Evolutionary conservation across 306 rosid genomes (phyloP).

Genomic region (Lathyrus sativus): DNA sequence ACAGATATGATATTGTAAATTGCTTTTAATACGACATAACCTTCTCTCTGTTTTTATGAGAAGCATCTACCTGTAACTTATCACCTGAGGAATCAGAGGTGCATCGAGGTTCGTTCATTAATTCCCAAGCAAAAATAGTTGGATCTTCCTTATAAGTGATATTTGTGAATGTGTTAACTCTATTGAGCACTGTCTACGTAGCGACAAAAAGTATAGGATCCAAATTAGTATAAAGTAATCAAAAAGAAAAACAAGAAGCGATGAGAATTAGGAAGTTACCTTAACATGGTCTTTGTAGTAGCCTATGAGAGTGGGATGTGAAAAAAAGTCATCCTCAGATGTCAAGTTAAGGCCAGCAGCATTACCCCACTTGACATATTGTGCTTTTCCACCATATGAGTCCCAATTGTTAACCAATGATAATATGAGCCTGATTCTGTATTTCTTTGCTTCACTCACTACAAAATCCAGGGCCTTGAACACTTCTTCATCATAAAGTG

Average conservation of each 20-base stretch:
- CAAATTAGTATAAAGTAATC: neutral
- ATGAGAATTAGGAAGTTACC: constrained; percentile 47
- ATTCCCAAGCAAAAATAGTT: constrained; percentile 93
- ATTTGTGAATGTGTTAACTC: constrained; percentile 76
- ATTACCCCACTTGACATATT: constrained; percentile 93
- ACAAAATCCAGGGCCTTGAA: constrained; percentile 95
- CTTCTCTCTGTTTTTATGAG: too few relatives aligned
- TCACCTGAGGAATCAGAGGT: constrained; percentile 78
- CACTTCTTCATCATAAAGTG: constrained; percentile 76
- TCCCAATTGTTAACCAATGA: constrained; percentile 94
- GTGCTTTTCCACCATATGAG: constrained; percentile 92
- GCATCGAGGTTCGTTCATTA: constrained; percentile 96
- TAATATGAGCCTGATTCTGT: constrained; percentile 77
- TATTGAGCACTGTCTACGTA: constrained; percentile 76
- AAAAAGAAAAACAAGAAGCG: constrained; percentile 7
- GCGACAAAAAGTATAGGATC: constrained; percentile 22
- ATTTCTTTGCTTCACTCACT: constrained; percentile 82
- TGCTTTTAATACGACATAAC: too few relatives aligned
- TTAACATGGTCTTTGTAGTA: constrained; percentile 86
- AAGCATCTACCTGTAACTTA: constrained; percentile 62
- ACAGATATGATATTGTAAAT: too few relatives aligned
- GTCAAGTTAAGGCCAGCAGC: constrained; percentile 83
- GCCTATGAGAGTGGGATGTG: constrained; percentile 73
- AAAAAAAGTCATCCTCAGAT: constrained; percentile 84
- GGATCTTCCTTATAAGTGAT: constrained; percentile 93